Conservation (phyloP, 352 stramenopile species). For the Pythium brachiatum region DNA sequence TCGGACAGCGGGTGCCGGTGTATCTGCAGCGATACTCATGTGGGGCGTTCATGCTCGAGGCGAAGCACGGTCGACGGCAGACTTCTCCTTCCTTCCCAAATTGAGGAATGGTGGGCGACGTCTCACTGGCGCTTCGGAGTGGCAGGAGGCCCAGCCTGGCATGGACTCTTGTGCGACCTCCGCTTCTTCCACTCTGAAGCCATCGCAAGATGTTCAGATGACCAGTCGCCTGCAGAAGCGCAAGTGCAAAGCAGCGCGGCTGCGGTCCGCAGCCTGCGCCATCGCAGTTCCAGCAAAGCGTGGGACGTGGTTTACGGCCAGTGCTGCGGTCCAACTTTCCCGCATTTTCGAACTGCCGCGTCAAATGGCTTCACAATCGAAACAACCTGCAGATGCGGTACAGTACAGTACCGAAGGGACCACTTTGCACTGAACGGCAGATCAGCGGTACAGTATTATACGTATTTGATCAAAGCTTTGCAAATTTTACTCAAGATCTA, state of each 20-base stretch:
- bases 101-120: not conserved
- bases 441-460: too few species aligned
- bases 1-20: conserved; percentile 18
- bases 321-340: not conserved
- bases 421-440: too few species aligned
- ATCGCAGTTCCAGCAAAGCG: not conserved
- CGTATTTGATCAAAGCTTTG: too few species aligned
- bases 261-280: not conserved
- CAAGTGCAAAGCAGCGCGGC: not conserved
- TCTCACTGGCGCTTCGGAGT: not conserved
- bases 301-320: conserved; percentile 1
- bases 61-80: not conserved
- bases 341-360: not conserved
- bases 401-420: too few species aligned
- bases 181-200: not conserved
- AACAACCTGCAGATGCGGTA: not conserved
- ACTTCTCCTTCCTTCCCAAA: not conserved
- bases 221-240: not conserved
- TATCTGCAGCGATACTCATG: conserved; percentile 27
- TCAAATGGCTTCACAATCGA: not conserved
- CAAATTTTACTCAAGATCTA: too few species aligned
- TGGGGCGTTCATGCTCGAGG: not conserved
- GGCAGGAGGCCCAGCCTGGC: not conserved
- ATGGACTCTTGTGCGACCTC: too few species aligned
- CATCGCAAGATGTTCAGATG: not conserved